Evolutionary conservation across 2,329 filamentous ascomycete genomes (phyloP), one percentile per base, ranked within the genome.

Genomic region (Diaporthe capsici): DNA sequence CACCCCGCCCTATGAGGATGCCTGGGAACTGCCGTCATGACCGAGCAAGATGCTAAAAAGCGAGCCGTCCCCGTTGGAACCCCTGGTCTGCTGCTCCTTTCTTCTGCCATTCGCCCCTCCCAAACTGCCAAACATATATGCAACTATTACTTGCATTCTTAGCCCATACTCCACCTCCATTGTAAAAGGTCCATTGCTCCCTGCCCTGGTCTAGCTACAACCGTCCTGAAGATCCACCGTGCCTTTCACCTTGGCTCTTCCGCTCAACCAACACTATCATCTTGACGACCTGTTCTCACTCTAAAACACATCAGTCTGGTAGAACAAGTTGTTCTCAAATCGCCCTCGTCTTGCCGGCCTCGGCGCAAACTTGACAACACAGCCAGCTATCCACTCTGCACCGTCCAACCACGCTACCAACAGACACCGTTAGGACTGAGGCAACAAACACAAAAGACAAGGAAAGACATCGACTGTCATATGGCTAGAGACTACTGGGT

Each of bases 401-500:
- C 51, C 51, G n/a, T 22, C 8, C 3, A 12, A 25, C n/a, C 17
- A 42, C 42, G 34, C 25, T 42, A 28, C 51, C 13, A 25, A 44
- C 13, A 37, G 15, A 58, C 17, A 57, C 28, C 61, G 13, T 61
- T 49, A 63, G 28, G 61, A 39, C 25, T 9, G 22, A 42, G 34
- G n/a, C 31, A 39, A 10, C n/a, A 28, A 25, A 20, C 13, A 37
- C 28, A 51, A 28, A 51, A n/a, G 28, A 47, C 1, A 47, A 37
- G 17, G 9, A 7, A 22, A 57, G 7, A 37, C 42, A 37, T 17
- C 44, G 20, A 39, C 25, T 28, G 4, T 42, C 75, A 68, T 37
- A 77, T 77, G 76, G 76, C 74, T 61, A 74, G 61, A 70, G 71
- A 77, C n/a, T 76, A 74, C 67, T 77, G 65, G 71, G 60, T 77